Evolutionary conservation across 2,329 filamentous ascomycete genomes (phyloP).

Genomic region (Aspergillus persii): DNA sequence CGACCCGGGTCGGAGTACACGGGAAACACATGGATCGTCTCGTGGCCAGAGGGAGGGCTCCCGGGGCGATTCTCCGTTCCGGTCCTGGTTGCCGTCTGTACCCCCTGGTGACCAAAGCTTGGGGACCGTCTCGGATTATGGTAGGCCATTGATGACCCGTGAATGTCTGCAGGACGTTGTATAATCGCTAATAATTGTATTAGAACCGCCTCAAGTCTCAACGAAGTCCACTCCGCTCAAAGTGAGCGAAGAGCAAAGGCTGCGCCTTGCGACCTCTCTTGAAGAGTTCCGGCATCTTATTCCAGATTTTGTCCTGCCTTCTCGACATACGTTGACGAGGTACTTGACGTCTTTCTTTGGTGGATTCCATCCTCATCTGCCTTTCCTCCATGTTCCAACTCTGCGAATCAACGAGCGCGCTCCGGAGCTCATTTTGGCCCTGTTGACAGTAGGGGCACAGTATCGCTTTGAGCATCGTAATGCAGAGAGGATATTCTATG

Average conservation of each 20-base stretch:
- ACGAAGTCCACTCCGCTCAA: constrained; percentile 24
- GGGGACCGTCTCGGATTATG: constrained; percentile 31
- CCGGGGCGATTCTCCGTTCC: constrained; percentile 32
- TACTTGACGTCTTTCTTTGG: constrained; percentile 70
- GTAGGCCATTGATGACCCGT: constrained; percentile 13
- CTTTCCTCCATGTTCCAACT: constrained; percentile 67
- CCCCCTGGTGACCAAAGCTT: constrained; percentile 32
- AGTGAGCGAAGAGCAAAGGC: constrained; percentile 29
- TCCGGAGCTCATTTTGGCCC: constrained; percentile 65
- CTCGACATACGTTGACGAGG: constrained; percentile 64
- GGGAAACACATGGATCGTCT: constrained; percentile 21
- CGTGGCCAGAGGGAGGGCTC: constrained; percentile 22
- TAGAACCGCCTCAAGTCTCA: constrained; percentile 28
- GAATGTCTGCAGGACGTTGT: not conserved
- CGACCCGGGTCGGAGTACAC: constrained; percentile 16
- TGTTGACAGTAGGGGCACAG: constrained; percentile 59
- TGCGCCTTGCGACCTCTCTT: constrained; percentile 30
- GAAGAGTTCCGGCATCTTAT: constrained; percentile 31
- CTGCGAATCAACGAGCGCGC: constrained; percentile 63
- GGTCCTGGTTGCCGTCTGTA: constrained; percentile 34
- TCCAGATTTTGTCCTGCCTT: constrained; percentile 63
- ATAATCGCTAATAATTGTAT: not conserved
- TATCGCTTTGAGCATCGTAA: constrained; percentile 49
- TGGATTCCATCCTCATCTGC: constrained; percentile 62
- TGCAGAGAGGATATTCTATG: constrained; percentile 46